A percentile compares a stretch with the other conserved stretches of the same genome.
Evolutionary conservation across 192 early-diverging fungal species (phyloP).

Genomic region (Linnemannia elongata): DNA sequence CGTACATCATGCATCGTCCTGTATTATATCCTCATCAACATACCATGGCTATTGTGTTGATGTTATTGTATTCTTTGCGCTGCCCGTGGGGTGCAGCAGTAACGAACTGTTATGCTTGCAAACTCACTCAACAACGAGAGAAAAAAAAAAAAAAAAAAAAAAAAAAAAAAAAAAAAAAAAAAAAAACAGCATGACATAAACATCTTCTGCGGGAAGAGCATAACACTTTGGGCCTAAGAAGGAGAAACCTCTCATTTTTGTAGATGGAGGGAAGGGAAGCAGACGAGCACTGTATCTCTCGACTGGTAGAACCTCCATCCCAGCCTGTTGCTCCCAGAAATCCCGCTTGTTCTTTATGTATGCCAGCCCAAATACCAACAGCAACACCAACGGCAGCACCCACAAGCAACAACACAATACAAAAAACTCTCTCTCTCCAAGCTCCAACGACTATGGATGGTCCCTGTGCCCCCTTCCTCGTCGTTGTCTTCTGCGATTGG

Average conservation of each 20-base stretch:
- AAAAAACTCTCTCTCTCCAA: constrained; percentile 5
- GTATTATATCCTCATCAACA: background rate
- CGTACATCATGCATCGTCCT: background rate
- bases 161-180: no score
- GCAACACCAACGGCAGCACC: no score
- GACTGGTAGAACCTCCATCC: constrained; percentile 3
- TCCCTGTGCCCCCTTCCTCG: background rate
- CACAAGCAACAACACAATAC: no score
- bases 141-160: no score
- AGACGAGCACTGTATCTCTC: background rate
- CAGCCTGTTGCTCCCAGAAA: background rate
- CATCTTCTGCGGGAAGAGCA: background rate
- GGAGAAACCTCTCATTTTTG: constrained; percentile 3
- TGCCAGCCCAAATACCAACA: background rate
- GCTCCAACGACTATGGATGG: constrained; percentile 7
- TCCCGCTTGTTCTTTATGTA: background rate
- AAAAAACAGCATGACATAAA: constrained; percentile 3
- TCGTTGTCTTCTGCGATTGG: constrained; percentile 9
- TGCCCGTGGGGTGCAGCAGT: background rate
- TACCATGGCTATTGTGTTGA: background rate
- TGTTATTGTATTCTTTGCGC: background rate
- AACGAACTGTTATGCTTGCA: background rate
- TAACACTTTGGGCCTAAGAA: background rate
- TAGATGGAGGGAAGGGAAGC: background rate
- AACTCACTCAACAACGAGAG: no score